Conservation (phyloP, 1,139 yeast genomes). For the Pichiaceae sp. region DNA sequence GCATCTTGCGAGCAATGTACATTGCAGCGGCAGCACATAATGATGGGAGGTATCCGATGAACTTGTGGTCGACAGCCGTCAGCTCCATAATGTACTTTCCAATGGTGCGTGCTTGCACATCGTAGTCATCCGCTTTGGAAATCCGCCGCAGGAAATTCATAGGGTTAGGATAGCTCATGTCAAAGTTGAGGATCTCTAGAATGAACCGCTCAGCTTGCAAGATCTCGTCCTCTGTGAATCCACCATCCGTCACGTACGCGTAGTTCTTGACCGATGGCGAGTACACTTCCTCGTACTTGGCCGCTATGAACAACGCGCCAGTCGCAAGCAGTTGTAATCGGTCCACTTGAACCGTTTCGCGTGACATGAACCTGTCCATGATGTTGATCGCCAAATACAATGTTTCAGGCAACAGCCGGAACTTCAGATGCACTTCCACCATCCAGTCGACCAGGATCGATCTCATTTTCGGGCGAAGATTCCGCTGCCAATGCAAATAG, state of each 20-base stretch:
- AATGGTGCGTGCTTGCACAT: slow-evolving; percentile 82
- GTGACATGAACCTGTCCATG: slow-evolving; percentile 84
- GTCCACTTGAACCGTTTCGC: slow-evolving; percentile 72
- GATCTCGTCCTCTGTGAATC: slow-evolving; percentile 77
- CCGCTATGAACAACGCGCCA: slow-evolving; percentile 84
- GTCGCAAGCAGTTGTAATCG: slow-evolving; percentile 87
- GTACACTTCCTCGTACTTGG: slow-evolving; percentile 92
- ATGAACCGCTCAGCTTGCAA: slow-evolving; percentile 82
- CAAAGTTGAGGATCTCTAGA: slow-evolving; percentile 66
- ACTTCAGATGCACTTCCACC: slow-evolving; percentile 83
- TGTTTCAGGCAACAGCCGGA: slow-evolving; percentile 85
- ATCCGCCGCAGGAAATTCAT: slow-evolving; percentile 89
- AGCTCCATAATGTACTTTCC: slow-evolving; percentile 87
- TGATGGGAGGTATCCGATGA: slow-evolving; percentile 74
- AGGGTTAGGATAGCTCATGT: slow-evolving; percentile 85
- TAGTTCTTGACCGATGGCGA: slow-evolving; percentile 84
- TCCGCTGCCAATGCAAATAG: slow-evolving; percentile 67
- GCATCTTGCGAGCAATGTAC: slow-evolving; percentile 76
- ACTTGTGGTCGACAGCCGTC: slow-evolving; percentile 70
- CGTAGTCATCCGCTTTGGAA: slow-evolving; percentile 92
- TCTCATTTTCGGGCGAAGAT: slow-evolving; percentile 77
- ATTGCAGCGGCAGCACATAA: slow-evolving; percentile 87
- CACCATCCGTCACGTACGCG: slow-evolving; percentile 82
- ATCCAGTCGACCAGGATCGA: slow-evolving; percentile 92
- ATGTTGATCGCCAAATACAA: slow-evolving; percentile 80